phyloP scores from a whole-genome alignment of 2,329 filamentous ascomycete genomes.

The Verticillium dahliae region DNA sequence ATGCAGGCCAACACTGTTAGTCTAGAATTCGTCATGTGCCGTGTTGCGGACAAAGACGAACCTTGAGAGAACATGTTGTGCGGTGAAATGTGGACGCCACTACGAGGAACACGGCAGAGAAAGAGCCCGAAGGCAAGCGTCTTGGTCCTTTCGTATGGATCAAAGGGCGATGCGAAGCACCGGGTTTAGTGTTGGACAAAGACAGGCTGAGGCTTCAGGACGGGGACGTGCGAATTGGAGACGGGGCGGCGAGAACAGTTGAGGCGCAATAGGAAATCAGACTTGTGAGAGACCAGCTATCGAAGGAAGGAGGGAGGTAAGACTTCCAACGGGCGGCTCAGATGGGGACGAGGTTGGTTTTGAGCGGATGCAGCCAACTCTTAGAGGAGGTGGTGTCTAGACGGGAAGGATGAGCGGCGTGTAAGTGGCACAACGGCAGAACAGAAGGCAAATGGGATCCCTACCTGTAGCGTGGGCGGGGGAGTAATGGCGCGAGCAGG shows the following conservation, averaged over 20 bases:
- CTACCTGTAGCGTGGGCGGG: constrained; percentile 15
- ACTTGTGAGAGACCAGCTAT: constrained; percentile 47
- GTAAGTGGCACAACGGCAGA: constrained; percentile 21
- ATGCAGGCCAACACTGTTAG: constrained; percentile 12
- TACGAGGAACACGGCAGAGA: background rate
- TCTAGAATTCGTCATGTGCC: constrained; percentile 12
- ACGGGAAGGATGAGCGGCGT: constrained; percentile 28
- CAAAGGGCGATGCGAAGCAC: background rate
- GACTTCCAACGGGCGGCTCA: constrained; percentile 24
- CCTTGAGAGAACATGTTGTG: constrained; percentile 32
- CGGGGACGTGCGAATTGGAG: constrained; percentile 7
- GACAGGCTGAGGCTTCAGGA: constrained; percentile 5
- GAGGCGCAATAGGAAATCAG: constrained; percentile 28
- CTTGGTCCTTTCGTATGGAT: background rate
- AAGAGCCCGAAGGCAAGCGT: background rate
- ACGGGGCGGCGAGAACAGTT: constrained; percentile 17
- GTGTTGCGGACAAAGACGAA: constrained; percentile 24
- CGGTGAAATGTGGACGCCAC: background rate
- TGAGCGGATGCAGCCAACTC: constrained; percentile 36
- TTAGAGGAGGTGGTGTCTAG: constrained; percentile 13
- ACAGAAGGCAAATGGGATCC: constrained; percentile 30
- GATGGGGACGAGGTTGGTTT: constrained; percentile 41
- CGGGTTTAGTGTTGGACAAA: constrained; percentile 11
- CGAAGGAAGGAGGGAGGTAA: constrained; percentile 30
- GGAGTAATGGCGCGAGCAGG: constrained; percentile 13